phyloP scores from a whole-genome alignment of 805 yeast species.

The Starmerella floricola region DNA sequence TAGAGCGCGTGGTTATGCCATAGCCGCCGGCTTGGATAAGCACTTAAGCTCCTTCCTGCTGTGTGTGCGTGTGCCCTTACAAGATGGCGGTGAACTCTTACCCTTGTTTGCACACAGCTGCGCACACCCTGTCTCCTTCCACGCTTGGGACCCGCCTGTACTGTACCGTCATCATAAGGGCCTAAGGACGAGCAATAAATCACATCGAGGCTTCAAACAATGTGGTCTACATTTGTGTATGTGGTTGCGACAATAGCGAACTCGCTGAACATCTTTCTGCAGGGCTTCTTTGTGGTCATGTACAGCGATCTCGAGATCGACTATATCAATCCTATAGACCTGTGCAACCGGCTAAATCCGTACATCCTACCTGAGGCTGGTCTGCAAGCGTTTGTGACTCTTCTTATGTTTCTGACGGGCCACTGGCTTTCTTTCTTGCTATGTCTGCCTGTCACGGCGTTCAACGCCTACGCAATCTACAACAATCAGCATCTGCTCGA shows the following conservation, averaged over 20 bases:
- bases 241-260: constrained; percentile 4
- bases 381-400: constrained; percentile 52
- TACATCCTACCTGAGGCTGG: constrained; percentile 84
- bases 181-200: too few relatives aligned
- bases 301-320: constrained; percentile 18
- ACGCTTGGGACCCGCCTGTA: too few relatives aligned
- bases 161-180: too few relatives aligned
- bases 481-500: constrained; percentile 77
- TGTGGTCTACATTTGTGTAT: constrained; percentile 14
- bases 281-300: constrained; percentile 17
- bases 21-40: too few relatives aligned
- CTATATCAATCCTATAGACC: constrained; percentile 44
- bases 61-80: too few relatives aligned
- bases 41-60: too few relatives aligned
- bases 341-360: constrained; percentile 79
- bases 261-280: constrained; percentile 12
- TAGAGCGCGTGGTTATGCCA: too few relatives aligned
- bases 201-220: background rate
- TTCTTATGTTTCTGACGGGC: constrained; percentile 68
- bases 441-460: constrained; percentile 75
- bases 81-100: too few relatives aligned
- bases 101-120: too few relatives aligned
- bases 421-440: constrained; percentile 83
- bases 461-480: constrained; percentile 65
- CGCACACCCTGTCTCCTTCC: too few relatives aligned